Conservation (phyloP, 495 filamentous ascomycete genomes). For the Letharia lupina region DNA sequence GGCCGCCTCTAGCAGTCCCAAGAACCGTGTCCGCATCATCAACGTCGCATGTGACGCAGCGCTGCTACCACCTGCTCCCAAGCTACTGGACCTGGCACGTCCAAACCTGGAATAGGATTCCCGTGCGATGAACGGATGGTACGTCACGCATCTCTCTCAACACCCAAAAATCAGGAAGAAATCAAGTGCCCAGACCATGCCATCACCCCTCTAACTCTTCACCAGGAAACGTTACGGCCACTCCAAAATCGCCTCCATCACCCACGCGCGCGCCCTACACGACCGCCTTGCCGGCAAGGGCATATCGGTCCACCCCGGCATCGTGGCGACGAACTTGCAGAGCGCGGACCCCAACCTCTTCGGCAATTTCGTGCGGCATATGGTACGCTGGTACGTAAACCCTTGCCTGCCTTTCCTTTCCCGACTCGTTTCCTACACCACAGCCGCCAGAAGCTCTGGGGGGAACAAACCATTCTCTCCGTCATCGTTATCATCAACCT, state of each 20-base stretch:
- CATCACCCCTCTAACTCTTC: not conserved
- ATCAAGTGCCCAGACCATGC: not conserved
- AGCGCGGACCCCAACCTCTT: slow-evolving; percentile 8
- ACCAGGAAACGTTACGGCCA: slow-evolving; percentile 23
- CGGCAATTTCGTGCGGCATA: not conserved
- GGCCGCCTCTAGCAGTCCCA: slow-evolving; percentile 28
- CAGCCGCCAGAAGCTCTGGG: no score
- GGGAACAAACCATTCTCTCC: no score
- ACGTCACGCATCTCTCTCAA: not conserved
- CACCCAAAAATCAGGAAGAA: no score
- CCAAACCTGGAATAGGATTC: slow-evolving; percentile 17
- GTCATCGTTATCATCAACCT: no score
- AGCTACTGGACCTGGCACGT: slow-evolving; percentile 33
- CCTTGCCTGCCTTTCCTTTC: no score
- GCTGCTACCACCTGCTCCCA: slow-evolving; percentile 25
- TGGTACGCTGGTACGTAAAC: not conserved
- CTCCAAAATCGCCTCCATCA: slow-evolving; percentile 18
- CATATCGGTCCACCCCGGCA: slow-evolving; percentile 18
- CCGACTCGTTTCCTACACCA: no score
- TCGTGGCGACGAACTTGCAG: slow-evolving; percentile 22
- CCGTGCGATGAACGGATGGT: slow-evolving; percentile 10
- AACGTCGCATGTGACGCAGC: slow-evolving; percentile 36
- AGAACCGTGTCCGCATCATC: slow-evolving; percentile 34
- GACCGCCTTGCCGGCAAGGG: slow-evolving; percentile 11
- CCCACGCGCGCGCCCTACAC: slow-evolving; percentile 13